Conservation (phyloP, 495 filamentous ascomycete genomes). For the Melanomma pulvis-pyrius region DNA sequence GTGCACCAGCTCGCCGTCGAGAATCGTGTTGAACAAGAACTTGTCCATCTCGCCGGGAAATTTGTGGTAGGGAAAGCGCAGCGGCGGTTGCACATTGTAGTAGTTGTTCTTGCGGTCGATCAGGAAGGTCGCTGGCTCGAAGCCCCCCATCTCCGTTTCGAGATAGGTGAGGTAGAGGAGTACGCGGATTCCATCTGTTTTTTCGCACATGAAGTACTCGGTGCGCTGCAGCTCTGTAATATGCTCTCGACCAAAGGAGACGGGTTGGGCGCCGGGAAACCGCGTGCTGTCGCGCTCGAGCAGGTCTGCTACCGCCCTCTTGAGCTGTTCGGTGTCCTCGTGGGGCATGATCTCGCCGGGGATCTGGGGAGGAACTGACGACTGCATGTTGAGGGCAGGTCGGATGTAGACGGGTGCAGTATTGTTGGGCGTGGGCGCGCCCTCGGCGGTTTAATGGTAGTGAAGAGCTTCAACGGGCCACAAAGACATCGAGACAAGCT, state of each 20-base stretch:
- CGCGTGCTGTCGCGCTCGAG: conserved; percentile 64
- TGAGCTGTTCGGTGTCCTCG: conserved; percentile 61
- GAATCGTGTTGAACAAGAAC: conserved; percentile 79
- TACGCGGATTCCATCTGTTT: conserved; percentile 94
- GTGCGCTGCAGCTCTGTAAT: conserved; percentile 71
- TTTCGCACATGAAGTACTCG: conserved; percentile 98
- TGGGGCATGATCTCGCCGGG: conserved; percentile 68
- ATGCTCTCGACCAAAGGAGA: conserved; percentile 81
- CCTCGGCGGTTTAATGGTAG: not conserved
- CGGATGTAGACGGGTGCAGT: not conserved
- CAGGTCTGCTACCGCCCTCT: conserved; percentile 73
- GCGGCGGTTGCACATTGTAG: conserved; percentile 67
- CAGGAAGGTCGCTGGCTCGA: conserved; percentile 64
- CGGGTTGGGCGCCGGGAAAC: conserved; percentile 94
- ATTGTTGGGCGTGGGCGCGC: not conserved
- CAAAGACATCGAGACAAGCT: not conserved
- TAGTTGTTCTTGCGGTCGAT: conserved; percentile 98
- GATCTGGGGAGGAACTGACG: conserved; percentile 54
- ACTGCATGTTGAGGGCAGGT: not conserved
- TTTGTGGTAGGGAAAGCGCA: conserved; percentile 78
- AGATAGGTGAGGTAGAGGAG: conserved; percentile 80
- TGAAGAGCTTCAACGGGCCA: not conserved
- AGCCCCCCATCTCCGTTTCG: conserved; percentile 49
- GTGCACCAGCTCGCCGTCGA: conserved; percentile 91
- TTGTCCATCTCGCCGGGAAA: conserved; percentile 57